Conservation (phyloP, 176 grass and related monocot genomes). For the Lolium multiflorum region DNA sequence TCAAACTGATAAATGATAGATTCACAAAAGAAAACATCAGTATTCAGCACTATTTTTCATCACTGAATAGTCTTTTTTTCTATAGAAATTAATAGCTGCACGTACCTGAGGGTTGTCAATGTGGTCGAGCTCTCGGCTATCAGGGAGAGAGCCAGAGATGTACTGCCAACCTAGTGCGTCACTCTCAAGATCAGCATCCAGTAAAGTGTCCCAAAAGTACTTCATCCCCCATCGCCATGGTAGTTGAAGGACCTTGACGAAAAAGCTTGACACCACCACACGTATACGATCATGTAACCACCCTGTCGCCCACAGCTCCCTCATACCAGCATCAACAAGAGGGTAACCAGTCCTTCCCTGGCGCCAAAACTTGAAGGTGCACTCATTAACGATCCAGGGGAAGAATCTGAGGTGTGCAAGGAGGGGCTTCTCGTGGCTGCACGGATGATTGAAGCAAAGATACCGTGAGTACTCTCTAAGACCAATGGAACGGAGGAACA, state of each 20-base stretch:
- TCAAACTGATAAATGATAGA: slow-evolving; percentile 63
- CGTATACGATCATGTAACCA: slow-evolving; percentile 96
- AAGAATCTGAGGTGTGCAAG: slow-evolving; percentile 88
- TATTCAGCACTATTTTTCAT: background rate
- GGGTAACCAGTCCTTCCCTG: slow-evolving; percentile 96
- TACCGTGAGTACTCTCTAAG: slow-evolving; percentile 94
- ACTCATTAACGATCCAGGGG: slow-evolving; percentile 83
- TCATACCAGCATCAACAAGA: slow-evolving; percentile 96
- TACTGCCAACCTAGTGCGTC: slow-evolving; percentile 99
- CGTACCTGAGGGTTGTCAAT: slow-evolving; percentile 98
- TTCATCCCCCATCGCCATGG: slow-evolving; percentile 99
- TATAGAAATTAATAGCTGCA: slow-evolving; percentile 33
- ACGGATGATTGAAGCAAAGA: slow-evolving; percentile 89
- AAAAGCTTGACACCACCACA: slow-evolving; percentile 94
- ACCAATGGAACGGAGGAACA: slow-evolving; percentile 87
- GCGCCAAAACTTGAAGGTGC: slow-evolving; percentile 85
- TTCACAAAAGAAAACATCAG: slow-evolving; percentile 43
- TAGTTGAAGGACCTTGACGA: slow-evolving; percentile 93
- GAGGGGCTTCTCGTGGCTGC: slow-evolving; percentile 86
- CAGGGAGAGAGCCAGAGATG: slow-evolving; percentile 90
- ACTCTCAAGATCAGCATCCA: slow-evolving; percentile 98
- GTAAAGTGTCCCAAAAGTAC: slow-evolving; percentile 97
- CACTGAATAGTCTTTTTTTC: background rate
- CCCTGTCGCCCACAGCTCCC: slow-evolving; percentile 95
- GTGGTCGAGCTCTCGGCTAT: slow-evolving; percentile 83